Percentiles rank a stretch among this genome's conserved stretches.
phyloP scores from a whole-genome alignment of 441 rosid genomes.

The Jatropha multifida region DNA sequence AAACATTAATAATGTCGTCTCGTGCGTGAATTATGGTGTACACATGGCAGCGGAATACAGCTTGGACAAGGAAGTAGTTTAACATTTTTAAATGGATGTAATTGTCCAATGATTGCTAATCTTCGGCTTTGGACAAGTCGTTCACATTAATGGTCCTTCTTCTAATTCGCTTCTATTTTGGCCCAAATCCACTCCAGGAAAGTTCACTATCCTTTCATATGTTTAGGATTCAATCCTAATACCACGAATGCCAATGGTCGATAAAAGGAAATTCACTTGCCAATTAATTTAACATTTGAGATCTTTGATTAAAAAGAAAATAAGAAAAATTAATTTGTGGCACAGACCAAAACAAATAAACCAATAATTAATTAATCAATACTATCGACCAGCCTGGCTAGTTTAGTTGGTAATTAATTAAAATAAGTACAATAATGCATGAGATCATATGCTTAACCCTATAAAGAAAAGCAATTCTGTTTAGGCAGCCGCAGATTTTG shows the following conservation, averaged over 20 bases:
- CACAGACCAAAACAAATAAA: conserved; percentile 9
- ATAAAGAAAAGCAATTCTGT: conserved; percentile 11
- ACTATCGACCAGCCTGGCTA: not conserved
- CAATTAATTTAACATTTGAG: too few relatives aligned
- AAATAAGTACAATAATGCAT: not conserved
- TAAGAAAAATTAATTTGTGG: not conserved
- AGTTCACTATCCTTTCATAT: not conserved
- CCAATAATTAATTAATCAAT: not conserved
- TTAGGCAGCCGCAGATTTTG: conserved; percentile 15
- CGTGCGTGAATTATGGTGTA: not conserved
- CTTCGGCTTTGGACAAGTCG: not conserved
- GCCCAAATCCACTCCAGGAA: not conserved
- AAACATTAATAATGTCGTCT: not conserved
- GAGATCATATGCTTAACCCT: not conserved
- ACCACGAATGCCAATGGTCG: too few relatives aligned
- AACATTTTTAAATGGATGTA: not conserved
- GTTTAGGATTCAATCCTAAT: too few relatives aligned
- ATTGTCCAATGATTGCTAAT: not conserved
- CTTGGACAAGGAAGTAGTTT: not conserved
- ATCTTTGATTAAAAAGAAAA: too few relatives aligned
- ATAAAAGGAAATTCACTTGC: too few relatives aligned
- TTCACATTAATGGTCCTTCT: not conserved
- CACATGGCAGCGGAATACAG: conserved; percentile 15
- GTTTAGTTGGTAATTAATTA: not conserved
- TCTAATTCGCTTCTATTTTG: not conserved